Base-by-base conservation (phyloP, 1,284 basidiomycete species). In the Rhodotorula glutinis region DNA sequence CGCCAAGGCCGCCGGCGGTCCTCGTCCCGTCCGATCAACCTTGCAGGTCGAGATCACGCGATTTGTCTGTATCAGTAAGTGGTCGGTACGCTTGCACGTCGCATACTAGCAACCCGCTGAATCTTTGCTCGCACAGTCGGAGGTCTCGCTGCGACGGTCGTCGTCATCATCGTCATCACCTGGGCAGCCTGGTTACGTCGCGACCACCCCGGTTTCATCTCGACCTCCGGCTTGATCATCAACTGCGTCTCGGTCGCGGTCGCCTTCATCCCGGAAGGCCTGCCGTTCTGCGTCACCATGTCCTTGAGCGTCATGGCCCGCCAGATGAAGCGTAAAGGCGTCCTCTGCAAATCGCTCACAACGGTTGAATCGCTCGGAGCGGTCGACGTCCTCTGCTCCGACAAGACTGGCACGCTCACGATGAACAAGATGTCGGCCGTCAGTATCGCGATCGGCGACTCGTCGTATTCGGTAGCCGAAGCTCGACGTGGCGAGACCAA, bases 341-440 rank as follows among this genome's bases (percentile, higher is more conserved):
- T 88, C 19, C 78, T 87, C 3, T 83, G 84, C 73, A 87, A 86
- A 73, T 82, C 82, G 66, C 79, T 87, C 61, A 82, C 85, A 56
- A 85, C 84, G 0, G 84, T 86, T 70, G 86, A 83, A 75, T 85
- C 85, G 0, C 81, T 87, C 11, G 86, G 86, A 0, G 79, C 81
- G 2, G 82, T 85, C 62, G 82, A 82, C 44, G 83, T 86, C 46
- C 72, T 85, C 54, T 84, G 83, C 75, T 83, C 83, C 5, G 85
- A 86, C 78, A 86, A 86, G 63, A 83, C 82, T 10, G 82, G 86
- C 14, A 87, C 82, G 0, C 76, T 83, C 27, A 82, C 81, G 2
- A 74, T 75, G 63, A 82, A 82, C 73, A 73, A 71, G 16, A 81
- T 82, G 80, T 76, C 79, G 4, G 70, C 78, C 79, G 25, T 76